These are phyloP conservation scores for Corymbia maculata DNA, from an alignment of 345 rosid species.

Conservation along the genomic window DNA sequence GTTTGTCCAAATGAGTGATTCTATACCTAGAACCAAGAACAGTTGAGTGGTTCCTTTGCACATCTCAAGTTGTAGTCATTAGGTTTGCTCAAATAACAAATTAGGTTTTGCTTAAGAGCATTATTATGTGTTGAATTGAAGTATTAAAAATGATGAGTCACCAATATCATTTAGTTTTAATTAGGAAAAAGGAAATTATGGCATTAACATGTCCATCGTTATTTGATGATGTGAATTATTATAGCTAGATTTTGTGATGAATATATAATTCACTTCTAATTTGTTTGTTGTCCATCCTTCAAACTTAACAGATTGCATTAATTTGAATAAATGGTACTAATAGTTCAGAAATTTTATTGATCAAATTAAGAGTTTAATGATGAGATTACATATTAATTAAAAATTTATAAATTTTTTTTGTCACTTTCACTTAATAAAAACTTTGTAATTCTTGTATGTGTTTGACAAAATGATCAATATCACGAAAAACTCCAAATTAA, in stretches of 20 bases:
- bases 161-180: fast-evolving
- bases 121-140: not conserved
- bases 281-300: fast-evolving
- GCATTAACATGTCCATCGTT: not conserved
- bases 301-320: not conserved
- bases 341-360: not conserved
- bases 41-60: too few species aligned
- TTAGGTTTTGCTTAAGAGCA: not conserved
- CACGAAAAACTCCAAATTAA: too few species aligned
- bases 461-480: not conserved
- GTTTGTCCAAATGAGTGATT: too few species aligned
- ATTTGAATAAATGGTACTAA: not conserved
- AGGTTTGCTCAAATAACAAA: not conserved
- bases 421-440: not conserved
- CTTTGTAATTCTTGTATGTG: not conserved
- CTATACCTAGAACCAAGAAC: too few species aligned
- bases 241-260: not conserved
- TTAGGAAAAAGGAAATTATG: not conserved
- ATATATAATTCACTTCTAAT: not conserved
- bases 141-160: not conserved
- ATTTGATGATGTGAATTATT: not conserved
- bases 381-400: fast-evolving
- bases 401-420: not conserved
- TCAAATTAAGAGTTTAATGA: not conserved
- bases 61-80: too few species aligned